Evolutionary conservation across 768 basidiomycete genomes (phyloP).

Genomic region (Amanita muscaria): DNA sequence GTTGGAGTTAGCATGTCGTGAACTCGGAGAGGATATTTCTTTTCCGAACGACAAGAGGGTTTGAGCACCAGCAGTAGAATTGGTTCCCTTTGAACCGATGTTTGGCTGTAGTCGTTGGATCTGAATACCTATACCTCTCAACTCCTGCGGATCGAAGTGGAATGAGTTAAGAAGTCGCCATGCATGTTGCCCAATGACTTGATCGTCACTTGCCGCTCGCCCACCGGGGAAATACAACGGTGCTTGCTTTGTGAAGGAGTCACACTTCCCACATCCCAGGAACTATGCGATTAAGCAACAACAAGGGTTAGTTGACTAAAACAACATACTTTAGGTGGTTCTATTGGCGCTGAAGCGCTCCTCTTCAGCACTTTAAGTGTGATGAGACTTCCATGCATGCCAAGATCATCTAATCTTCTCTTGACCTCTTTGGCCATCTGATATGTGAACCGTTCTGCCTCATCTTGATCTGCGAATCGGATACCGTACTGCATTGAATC

Average conservation of each 20-base stretch:
- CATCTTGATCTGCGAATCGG: slow-evolving; percentile 74
- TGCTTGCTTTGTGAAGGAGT: slow-evolving; percentile 69
- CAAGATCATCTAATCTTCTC: slow-evolving; percentile 55
- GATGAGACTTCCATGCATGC: slow-evolving; percentile 64
- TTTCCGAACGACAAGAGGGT: slow-evolving; percentile 47
- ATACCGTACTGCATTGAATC: slow-evolving; percentile 72
- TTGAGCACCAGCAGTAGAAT: slow-evolving; percentile 37
- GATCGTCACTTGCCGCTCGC: slow-evolving; percentile 63
- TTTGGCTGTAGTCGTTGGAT: slow-evolving; percentile 75
- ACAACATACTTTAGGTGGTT: slow-evolving; percentile 72
- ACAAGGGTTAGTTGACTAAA: background rate
- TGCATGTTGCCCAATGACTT: slow-evolving; percentile 65
- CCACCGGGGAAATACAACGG: slow-evolving; percentile 52
- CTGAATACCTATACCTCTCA: slow-evolving; percentile 90
- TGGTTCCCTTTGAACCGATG: slow-evolving; percentile 12
- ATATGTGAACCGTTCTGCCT: slow-evolving; percentile 71
- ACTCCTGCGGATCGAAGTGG: slow-evolving; percentile 71
- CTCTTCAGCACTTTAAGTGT: slow-evolving; percentile 88
- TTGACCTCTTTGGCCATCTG: slow-evolving; percentile 76
- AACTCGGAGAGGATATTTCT: background rate
- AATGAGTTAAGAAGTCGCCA: slow-evolving; percentile 68
- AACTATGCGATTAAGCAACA: slow-evolving; percentile 41
- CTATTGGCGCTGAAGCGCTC: slow-evolving; percentile 76
- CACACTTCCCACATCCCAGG: slow-evolving; percentile 84
- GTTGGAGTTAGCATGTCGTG: too few species aligned